Base-by-base conservation (phyloP, 164 flowering plant genomes). In the Malania oleifera region DNA sequence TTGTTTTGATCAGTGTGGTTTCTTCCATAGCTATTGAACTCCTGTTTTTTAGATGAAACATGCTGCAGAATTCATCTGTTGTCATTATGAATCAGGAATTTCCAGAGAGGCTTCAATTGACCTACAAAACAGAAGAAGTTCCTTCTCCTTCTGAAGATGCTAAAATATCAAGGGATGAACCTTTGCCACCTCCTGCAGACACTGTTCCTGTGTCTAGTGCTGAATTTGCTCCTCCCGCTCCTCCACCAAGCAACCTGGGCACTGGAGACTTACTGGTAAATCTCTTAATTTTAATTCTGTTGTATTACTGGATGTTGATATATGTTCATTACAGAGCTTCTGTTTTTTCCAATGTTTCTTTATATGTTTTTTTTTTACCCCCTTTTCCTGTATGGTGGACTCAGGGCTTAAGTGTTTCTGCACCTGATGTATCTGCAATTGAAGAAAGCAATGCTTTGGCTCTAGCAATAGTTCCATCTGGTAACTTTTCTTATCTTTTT, bases 361-460 rank as follows among this genome's bases (percentile, higher is more conserved):
- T 26, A 1, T 22, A 9, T 19, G 18, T 4, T 39, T 17, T 26
- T 25, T 46, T 43, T 10, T 54, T 12, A 13, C 26, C 34, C 29
- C 6, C 14, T 26, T 14, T 24, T n/a, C 15, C 17, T 18, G 22
- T 13, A 15, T 66, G 28, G 2, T 43, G 50, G 23, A 11, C 53
- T 41, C 63, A 95, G 99, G 99, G 97, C 24, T 72, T 95, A 59
- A 77, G 70, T 73, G 39, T 52, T 35, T 19, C 64, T 19, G 18
- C 69, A 6, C 67, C 80, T 60, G 79, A 83, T 79, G 91, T 86
- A 70, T 76, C 84, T 65, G 78, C 81, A 35, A 82, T 90, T 40
- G 97, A 90, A 73, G 97, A 95, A 49, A 77, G 77, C 61, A 95
- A 95, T 80, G 97, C 97, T 25, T 66, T 86, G 73, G 96, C 99